Conservation (phyloP, 768 basidiomycete genomes). For the Xanthoconium purpureum region DNA sequence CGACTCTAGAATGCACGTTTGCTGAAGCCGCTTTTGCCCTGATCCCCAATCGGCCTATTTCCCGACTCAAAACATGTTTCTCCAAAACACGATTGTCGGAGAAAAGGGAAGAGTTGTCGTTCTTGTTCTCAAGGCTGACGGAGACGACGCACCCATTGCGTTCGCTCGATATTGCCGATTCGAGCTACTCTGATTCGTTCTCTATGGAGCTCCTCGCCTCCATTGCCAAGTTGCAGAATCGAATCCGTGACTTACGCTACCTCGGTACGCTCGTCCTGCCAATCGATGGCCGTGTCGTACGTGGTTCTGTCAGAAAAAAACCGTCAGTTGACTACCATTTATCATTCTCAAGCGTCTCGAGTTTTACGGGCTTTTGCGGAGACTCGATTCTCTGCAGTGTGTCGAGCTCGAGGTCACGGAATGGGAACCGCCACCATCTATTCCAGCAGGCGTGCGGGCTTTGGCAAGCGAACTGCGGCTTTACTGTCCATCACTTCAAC, state of each 20-base stretch:
- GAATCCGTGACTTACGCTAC: slow-evolving; percentile 46
- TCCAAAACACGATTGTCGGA: slow-evolving; percentile 46
- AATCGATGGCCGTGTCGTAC: slow-evolving; percentile 37
- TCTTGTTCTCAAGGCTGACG: slow-evolving; percentile 46
- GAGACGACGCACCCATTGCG: slow-evolving; percentile 43
- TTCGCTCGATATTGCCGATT: slow-evolving; percentile 62
- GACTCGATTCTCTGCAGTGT: slow-evolving; percentile 47
- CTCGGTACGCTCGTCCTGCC: slow-evolving; percentile 65
- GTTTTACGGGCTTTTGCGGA: slow-evolving; percentile 60
- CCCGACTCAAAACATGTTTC: slow-evolving; percentile 67
- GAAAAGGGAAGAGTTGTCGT: slow-evolving; percentile 51
- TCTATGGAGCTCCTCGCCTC: slow-evolving; percentile 49
- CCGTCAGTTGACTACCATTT: slow-evolving; percentile 3
- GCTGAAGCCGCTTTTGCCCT: slow-evolving; percentile 57
- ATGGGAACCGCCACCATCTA: slow-evolving; percentile 58
- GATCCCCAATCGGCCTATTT: slow-evolving; percentile 56
- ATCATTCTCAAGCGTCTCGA: slow-evolving; percentile 46
- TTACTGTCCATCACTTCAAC: slow-evolving; percentile 50
- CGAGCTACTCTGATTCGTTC: slow-evolving; percentile 52
- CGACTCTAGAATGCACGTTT: slow-evolving; percentile 64
- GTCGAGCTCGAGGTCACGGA: slow-evolving; percentile 63
- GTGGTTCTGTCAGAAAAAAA: slow-evolving; percentile 18
- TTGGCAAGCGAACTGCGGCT: slow-evolving; percentile 58
- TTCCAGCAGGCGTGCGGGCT: slow-evolving; percentile 53
- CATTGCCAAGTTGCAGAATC: slow-evolving; percentile 37